Evolutionary conservation across 1,284 basidiomycete species (phyloP).

Genomic region (Cutaneotrichosporon cutaneum): DNA sequence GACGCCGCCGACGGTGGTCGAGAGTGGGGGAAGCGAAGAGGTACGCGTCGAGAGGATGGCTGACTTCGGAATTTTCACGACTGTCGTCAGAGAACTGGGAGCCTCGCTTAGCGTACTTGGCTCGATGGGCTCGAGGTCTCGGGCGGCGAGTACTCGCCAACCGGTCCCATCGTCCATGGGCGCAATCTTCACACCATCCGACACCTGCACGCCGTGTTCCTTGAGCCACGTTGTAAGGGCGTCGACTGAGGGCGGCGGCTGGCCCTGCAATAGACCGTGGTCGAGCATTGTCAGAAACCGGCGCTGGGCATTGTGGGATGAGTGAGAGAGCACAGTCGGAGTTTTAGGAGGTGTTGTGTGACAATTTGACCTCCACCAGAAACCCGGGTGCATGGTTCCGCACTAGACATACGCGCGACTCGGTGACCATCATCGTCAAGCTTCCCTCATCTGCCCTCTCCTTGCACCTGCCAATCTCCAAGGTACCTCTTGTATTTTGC

Average conservation of each 20-base stretch:
- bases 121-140: conserved; percentile 23
- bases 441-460: not conserved
- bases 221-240: conserved; percentile 29
- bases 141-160: conserved; percentile 20
- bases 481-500: not conserved
- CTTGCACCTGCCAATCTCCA: not conserved
- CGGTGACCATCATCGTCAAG: no score
- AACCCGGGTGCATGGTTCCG: not conserved
- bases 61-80: conserved; percentile 48
- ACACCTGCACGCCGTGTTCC: conserved; percentile 17
- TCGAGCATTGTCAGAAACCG: conserved; percentile 5
- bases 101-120: conserved; percentile 20
- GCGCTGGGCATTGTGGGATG: not conserved
- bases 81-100: conserved; percentile 26
- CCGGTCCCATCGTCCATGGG: conserved; percentile 31
- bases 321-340: not conserved
- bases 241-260: conserved; percentile 25
- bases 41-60: conserved; percentile 47
- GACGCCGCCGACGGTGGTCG: conserved; percentile 3
- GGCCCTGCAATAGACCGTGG: conserved; percentile 15
- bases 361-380: not conserved
- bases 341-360: not conserved
- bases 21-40: conserved; percentile 23
- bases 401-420: no score
- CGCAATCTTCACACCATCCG: conserved; percentile 20